Evolutionary conservation across 1,284 basidiomycete species (phyloP).

Genomic region (Chondrostereum purpureum): DNA sequence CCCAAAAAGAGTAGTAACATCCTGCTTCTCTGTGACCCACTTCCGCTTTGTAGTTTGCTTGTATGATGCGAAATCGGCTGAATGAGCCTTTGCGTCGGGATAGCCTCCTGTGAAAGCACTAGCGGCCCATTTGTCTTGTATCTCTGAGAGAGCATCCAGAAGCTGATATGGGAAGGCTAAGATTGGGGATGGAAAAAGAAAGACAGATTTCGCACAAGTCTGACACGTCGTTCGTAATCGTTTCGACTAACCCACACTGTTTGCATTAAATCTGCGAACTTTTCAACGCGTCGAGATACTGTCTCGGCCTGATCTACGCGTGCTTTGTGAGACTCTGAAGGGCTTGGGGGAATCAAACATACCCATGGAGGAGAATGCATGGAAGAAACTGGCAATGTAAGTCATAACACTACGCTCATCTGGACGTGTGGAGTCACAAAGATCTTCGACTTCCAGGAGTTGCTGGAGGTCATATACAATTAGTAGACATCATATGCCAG

Average conservation of each 20-base stretch:
- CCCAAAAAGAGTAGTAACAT: slow-evolving; percentile 81
- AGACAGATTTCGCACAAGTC: slow-evolving; percentile 47
- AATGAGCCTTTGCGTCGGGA: slow-evolving; percentile 72
- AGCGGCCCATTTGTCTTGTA: slow-evolving; percentile 60
- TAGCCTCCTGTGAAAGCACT: slow-evolving; percentile 71
- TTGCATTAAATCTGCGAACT: slow-evolving; percentile 94
- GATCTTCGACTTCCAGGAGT: slow-evolving; percentile 92
- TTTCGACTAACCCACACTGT: slow-evolving; percentile 81
- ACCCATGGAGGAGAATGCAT: slow-evolving; percentile 98
- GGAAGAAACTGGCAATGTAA: slow-evolving; percentile 94
- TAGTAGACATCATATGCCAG: slow-evolving; percentile 1
- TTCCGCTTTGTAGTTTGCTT: slow-evolving; percentile 82
- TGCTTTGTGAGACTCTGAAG: slow-evolving; percentile 4
- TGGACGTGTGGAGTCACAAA: slow-evolving; percentile 84
- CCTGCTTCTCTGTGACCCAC: slow-evolving; percentile 89
- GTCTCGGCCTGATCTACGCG: slow-evolving; percentile 87
- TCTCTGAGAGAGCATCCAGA: slow-evolving; percentile 54
- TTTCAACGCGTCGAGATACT: slow-evolving; percentile 88
- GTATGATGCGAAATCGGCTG: slow-evolving; percentile 71
- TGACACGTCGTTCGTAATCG: slow-evolving; percentile 90
- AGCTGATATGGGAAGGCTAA: slow-evolving; percentile 43
- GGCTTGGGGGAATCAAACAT: slow-evolving; percentile 19
- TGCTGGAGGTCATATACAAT: slow-evolving; percentile 44
- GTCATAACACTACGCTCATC: slow-evolving; percentile 97
- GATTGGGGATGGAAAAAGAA: slow-evolving; percentile 10